phyloP scores from a whole-genome alignment of 2,329 filamentous ascomycete genomes.

The Sclerotinia spermophila region DNA sequence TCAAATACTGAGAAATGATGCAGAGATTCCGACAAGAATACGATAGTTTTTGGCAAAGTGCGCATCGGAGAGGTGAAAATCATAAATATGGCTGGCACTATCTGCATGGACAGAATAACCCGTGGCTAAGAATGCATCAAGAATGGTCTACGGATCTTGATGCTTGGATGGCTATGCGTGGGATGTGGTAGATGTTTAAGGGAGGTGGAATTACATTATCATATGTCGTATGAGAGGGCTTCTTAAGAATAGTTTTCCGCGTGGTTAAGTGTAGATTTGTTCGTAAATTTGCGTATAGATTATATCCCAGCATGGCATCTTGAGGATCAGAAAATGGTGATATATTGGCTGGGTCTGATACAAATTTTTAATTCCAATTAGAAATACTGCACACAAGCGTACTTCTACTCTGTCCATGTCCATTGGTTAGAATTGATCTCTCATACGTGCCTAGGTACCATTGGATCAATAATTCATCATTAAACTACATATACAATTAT shows the following conservation, averaged over 20 bases:
- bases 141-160: conserved; percentile 20
- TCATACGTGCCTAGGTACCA: neutral
- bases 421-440: neutral
- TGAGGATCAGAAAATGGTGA: neutral
- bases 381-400: neutral
- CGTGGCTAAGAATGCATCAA: conserved; percentile 23
- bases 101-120: conserved; percentile 8
- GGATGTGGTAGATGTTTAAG: neutral
- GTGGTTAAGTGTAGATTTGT: neutral
- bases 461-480: neutral
- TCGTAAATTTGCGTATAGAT: neutral
- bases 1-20: conserved; percentile 1
- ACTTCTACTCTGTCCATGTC: neutral
- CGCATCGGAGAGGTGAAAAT: conserved; percentile 32
- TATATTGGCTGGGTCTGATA: neutral
- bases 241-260: neutral
- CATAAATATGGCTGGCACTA: neutral
- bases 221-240: neutral
- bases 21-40: conserved; percentile 32
- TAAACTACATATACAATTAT: neutral
- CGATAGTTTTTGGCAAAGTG: conserved; percentile 33
- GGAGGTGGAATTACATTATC: neutral
- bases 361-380: neutral
- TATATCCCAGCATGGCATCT: neutral
- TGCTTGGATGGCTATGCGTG: conserved; percentile 17